phyloP scores from a whole-genome alignment of 495 filamentous ascomycete genomes.

The Penicillium ucsense region DNA sequence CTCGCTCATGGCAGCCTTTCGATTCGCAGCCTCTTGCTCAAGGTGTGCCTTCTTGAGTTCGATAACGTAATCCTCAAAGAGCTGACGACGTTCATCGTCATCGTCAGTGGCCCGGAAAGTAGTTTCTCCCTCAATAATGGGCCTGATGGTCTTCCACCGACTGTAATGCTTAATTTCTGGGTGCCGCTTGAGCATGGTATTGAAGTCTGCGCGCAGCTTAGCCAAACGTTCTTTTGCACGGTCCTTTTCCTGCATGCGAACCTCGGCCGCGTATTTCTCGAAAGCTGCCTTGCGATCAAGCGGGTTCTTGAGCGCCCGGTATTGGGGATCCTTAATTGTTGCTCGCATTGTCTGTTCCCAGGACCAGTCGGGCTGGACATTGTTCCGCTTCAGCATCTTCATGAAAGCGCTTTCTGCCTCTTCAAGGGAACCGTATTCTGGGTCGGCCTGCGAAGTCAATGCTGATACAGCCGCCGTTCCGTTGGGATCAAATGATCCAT shows the following conservation, averaged over 20 bases:
- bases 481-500: conserved; percentile 43
- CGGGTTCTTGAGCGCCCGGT: conserved; percentile 87
- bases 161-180: conserved; percentile 98
- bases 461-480: conserved; percentile 49
- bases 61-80: conserved; percentile 89
- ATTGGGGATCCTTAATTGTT: conserved; percentile 89
- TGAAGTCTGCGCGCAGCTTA: conserved; percentile 90
- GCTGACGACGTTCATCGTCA: conserved; percentile 78
- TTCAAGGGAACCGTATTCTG: conserved; percentile 75
- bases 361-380: conserved; percentile 80
- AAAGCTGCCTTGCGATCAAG: conserved; percentile 86
- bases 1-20: conserved; percentile 79
- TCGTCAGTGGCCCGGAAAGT: conserved; percentile 86
- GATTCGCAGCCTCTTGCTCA: conserved; percentile 59
- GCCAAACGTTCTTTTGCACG: conserved; percentile 88
- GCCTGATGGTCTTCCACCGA: conserved; percentile 91
- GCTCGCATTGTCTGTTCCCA: conserved; percentile 86
- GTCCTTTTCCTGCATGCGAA: conserved; percentile 88
- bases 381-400: conserved; percentile 76
- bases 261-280: conserved; percentile 88
- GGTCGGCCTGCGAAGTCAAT: conserved; percentile 59
- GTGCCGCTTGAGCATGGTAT: conserved; percentile 90
- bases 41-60: conserved; percentile 71
- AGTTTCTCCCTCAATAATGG: conserved; percentile 90
- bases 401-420: conserved; percentile 92